Percentiles rank a stretch among this genome's conserved stretches.
Evolutionary conservation across 805 yeast species (phyloP).

Genomic region (Lipomyces chichibuensis): DNA sequence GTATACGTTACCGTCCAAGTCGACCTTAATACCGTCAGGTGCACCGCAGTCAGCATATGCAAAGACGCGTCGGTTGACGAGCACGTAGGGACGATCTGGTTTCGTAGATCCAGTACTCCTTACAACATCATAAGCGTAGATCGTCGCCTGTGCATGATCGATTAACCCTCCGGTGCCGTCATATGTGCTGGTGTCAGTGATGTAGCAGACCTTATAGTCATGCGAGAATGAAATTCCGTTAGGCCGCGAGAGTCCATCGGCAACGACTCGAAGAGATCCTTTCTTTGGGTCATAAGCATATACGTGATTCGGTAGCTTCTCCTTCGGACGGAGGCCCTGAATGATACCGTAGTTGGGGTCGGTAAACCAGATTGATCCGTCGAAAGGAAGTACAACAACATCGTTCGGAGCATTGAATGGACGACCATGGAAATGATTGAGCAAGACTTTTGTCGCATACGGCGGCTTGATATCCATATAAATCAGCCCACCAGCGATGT

Average conservation of each 20-base stretch:
- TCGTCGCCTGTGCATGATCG: constrained; percentile 33
- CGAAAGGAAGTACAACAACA: constrained; percentile 39
- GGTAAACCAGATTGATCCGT: constrained; percentile 42
- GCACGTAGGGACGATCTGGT: constrained; percentile 25
- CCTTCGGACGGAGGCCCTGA: constrained; percentile 33
- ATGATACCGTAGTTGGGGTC: constrained; percentile 39
- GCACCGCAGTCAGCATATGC: constrained; percentile 40
- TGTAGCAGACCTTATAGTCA: constrained; percentile 50
- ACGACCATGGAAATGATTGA: constrained; percentile 40
- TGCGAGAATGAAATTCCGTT: constrained; percentile 68
- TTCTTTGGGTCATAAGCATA: constrained; percentile 48
- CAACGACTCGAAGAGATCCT: constrained; percentile 40
- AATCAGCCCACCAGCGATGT: constrained; percentile 34
- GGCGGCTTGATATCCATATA: constrained; percentile 36
- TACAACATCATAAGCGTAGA: constrained; percentile 40
- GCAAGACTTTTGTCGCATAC: constrained; percentile 25
- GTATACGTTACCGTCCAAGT: constrained; percentile 42
- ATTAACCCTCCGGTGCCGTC: constrained; percentile 30
- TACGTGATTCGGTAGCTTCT: constrained; percentile 43
- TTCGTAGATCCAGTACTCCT: constrained; percentile 14
- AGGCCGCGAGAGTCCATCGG: constrained; percentile 56
- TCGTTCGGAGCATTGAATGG: constrained; percentile 42
- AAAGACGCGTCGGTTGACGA: constrained; percentile 40
- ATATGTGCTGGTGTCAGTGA: constrained; percentile 51
- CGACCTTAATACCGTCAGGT: constrained; percentile 43